Evolutionary conservation across 148 eudicot genomes (phyloP).

Genomic region (Dysphania ambrosioides): DNA sequence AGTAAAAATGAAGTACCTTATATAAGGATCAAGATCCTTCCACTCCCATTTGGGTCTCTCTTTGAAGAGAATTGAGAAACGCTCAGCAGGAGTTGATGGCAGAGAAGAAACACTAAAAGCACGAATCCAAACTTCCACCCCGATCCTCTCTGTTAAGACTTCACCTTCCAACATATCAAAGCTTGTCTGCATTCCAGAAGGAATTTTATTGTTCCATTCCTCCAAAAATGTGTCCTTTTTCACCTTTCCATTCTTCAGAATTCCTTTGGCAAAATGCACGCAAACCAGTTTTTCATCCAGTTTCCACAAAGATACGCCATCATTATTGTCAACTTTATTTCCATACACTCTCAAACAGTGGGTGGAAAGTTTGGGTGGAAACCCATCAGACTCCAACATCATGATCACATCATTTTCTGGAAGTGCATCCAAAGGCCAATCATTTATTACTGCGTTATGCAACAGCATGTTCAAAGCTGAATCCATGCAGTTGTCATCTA

Average conservation of each 20-base stretch:
- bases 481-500: slow-evolving; percentile 67
- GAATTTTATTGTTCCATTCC: slow-evolving; percentile 62
- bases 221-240: slow-evolving; percentile 65
- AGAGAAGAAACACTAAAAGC: slow-evolving; percentile 72
- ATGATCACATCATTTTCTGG: slow-evolving; percentile 55
- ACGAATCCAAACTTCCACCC: slow-evolving; percentile 67
- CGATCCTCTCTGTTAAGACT: slow-evolving; percentile 71
- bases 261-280: slow-evolving; percentile 70
- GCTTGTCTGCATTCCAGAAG: slow-evolving; percentile 56
- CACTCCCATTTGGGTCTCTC: slow-evolving; percentile 89
- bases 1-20: slow-evolving; percentile 41
- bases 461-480: slow-evolving; percentile 61
- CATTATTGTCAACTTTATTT: slow-evolving; percentile 34
- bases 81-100: slow-evolving; percentile 75
- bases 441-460: slow-evolving; percentile 60
- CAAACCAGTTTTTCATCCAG: too few species aligned
- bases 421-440: slow-evolving; percentile 65
- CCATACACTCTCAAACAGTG: slow-evolving; percentile 73
- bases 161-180: slow-evolving; percentile 86
- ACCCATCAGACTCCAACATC: slow-evolving; percentile 62
- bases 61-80: slow-evolving; percentile 66
- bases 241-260: slow-evolving; percentile 58
- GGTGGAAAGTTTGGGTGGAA: slow-evolving; percentile 51
- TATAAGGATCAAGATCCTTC: slow-evolving; percentile 90
- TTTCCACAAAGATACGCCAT: slow-evolving; percentile 36